Evolutionary conservation across 2,329 filamentous ascomycete genomes (phyloP).

Genomic region (Mycocentrospora acerina): DNA sequence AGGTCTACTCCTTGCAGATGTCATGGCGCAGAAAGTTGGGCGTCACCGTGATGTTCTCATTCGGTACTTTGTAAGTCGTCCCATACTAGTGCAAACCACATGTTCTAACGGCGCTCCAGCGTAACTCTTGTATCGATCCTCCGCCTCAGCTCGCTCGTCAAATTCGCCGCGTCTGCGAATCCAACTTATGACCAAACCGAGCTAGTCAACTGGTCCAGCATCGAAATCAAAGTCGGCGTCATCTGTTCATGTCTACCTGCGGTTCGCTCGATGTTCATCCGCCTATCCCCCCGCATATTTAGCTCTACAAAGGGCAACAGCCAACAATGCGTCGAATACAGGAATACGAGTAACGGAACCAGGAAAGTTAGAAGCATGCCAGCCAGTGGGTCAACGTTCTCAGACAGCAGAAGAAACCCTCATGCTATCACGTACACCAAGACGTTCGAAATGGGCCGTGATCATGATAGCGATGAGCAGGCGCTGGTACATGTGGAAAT

Average conservation of each 20-base stretch:
- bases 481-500: slow-evolving; percentile 12
- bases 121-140: slow-evolving; percentile 42
- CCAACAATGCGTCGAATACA: slow-evolving; percentile 8
- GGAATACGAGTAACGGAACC: slow-evolving; percentile 17
- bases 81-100: slow-evolving; percentile 9
- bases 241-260: slow-evolving; percentile 46
- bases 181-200: slow-evolving; percentile 34
- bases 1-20: slow-evolving; percentile 30
- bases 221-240: slow-evolving; percentile 26
- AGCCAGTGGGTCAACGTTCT: slow-evolving; percentile 1
- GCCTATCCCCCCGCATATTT: slow-evolving; percentile 32
- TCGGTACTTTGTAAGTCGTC: slow-evolving; percentile 29
- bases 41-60: slow-evolving; percentile 36
- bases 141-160: slow-evolving; percentile 43
- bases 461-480: slow-evolving; percentile 7
- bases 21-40: slow-evolving; percentile 33
- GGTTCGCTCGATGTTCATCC: slow-evolving; percentile 36
- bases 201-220: slow-evolving; percentile 14
- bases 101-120: slow-evolving; percentile 9
- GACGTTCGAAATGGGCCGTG: slow-evolving; percentile 6
- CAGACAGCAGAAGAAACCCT: no score
- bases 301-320: slow-evolving; percentile 23
- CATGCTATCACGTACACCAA: slow-evolving; percentile 17
- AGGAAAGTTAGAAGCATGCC: slow-evolving; percentile 4
- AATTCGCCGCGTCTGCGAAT: slow-evolving; percentile 44